Conservation (phyloP, 2,329 filamentous ascomycete species). For the Pestalotiopsis sp. region DNA sequence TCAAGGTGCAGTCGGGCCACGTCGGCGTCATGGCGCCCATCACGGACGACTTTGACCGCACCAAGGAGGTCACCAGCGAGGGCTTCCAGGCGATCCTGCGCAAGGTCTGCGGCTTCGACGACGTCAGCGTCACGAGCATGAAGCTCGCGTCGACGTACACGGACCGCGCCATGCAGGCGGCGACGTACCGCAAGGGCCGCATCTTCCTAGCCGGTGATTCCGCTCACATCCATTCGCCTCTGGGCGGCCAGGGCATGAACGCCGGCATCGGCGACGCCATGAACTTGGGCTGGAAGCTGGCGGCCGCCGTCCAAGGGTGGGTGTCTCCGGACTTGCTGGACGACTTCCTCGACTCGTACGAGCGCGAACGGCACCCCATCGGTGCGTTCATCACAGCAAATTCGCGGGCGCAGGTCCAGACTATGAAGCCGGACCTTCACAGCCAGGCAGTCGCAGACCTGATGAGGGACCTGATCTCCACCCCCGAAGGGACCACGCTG, state of each 20-base stretch:
- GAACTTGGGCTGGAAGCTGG: constrained; percentile 58
- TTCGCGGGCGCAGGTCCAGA: constrained; percentile 33
- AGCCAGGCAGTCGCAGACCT: constrained; percentile 25
- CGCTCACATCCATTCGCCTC: constrained; percentile 55
- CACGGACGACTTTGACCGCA: constrained; percentile 18
- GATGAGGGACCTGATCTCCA: constrained; percentile 27
- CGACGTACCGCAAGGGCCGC: constrained; percentile 42
- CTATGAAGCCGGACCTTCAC: constrained; percentile 29
- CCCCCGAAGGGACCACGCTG: constrained; percentile 28
- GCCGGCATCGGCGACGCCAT: constrained; percentile 53
- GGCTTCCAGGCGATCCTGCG: constrained; percentile 20
- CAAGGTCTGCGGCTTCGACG: constrained; percentile 16
- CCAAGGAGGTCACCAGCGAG: constrained; percentile 17
- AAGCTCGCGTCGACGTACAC: constrained; percentile 27
- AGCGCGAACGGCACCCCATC: constrained; percentile 37
- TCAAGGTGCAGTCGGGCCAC: constrained; percentile 12
- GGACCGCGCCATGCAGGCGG: constrained; percentile 16
- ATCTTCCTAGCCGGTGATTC: constrained; percentile 58
- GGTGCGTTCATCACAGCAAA: constrained; percentile 23
- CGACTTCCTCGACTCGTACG: constrained; percentile 46
- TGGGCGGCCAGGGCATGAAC: constrained; percentile 60
- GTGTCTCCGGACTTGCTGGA: constrained; percentile 34
- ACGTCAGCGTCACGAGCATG: constrained; percentile 21
- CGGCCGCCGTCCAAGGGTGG: constrained; percentile 17
- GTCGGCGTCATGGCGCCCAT: constrained; percentile 21